phyloP scores from a whole-genome alignment of 179 eudicot species.

The Spergularia azorica region DNA sequence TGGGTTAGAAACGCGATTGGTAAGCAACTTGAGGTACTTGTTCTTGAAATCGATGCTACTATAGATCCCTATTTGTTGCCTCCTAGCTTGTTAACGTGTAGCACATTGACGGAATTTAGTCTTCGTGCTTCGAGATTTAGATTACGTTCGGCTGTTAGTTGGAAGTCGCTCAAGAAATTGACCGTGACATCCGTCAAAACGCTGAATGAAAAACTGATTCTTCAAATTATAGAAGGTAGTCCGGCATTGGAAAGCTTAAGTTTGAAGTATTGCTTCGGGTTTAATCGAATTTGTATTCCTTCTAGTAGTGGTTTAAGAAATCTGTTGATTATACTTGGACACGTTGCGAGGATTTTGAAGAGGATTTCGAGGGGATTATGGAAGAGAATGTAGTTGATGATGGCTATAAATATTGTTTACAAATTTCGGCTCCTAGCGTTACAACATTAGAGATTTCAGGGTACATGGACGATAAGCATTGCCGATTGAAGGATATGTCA shows the following conservation, averaged over 20 bases:
- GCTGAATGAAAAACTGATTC: background rate
- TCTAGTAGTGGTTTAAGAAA: background rate
- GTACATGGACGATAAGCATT: background rate
- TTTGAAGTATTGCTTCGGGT: background rate
- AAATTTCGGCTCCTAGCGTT: slow-evolving; percentile 4
- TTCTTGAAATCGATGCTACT: background rate
- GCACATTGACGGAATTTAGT: background rate
- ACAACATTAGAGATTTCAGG: slow-evolving; percentile 4
- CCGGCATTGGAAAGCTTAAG: background rate
- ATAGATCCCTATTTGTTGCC: background rate
- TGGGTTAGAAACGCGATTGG: background rate
- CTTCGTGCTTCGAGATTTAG: background rate
- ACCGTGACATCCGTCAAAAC: background rate
- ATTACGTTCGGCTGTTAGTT: background rate
- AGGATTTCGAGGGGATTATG: too few relatives aligned
- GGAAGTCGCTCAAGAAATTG: slow-evolving; percentile 13
- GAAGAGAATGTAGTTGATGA: too few relatives aligned
- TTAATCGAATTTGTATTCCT: background rate
- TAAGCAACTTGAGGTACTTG: slow-evolving; percentile 1
- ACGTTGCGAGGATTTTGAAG: too few relatives aligned
- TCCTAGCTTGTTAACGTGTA: background rate
- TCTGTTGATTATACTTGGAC: background rate
- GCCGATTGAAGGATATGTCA: background rate
- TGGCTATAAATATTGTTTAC: background rate
- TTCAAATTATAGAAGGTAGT: background rate